These are phyloP conservation scores for Alnus rubra DNA, from an alignment of 306 rosid species.

Conservation along the genomic window DNA sequence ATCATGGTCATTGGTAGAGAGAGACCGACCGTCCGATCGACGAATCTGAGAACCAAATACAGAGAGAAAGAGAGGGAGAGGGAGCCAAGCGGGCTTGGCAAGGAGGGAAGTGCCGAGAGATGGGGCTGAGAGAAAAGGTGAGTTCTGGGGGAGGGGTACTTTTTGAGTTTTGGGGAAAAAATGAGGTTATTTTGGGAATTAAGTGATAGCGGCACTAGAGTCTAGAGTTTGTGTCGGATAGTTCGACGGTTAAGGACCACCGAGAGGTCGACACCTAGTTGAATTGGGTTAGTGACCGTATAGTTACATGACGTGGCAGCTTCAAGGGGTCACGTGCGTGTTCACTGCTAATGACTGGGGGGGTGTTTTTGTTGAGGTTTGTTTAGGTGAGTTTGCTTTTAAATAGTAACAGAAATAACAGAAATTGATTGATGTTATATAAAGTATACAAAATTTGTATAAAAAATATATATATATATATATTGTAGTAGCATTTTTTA, in stretches of 20 bases:
- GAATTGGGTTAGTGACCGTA: background rate
- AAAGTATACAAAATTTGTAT: no score
- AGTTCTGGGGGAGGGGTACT: slow-evolving; percentile 17
- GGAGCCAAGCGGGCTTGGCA: slow-evolving; percentile 23
- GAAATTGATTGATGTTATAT: no score
- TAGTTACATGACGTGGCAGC: slow-evolving; percentile 5
- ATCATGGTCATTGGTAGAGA: slow-evolving; percentile 55
- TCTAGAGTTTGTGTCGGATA: background rate
- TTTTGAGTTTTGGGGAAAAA: background rate
- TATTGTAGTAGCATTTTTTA: no score
- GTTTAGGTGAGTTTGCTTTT: no score
- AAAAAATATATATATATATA: no score
- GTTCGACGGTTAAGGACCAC: slow-evolving; percentile 6
- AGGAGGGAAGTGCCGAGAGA: slow-evolving; percentile 22
- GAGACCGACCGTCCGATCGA: slow-evolving; percentile 42
- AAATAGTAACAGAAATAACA: no score
- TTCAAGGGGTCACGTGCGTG: slow-evolving; percentile 24
- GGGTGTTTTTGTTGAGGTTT: no score
- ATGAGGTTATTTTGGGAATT: slow-evolving; percentile 8
- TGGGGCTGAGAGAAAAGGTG: slow-evolving; percentile 20
- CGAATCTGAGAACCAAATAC: slow-evolving; percentile 39
- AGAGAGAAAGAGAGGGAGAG: background rate
- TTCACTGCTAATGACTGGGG: no score
- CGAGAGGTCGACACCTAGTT: slow-evolving; percentile 7
- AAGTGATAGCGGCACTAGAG: background rate